These are phyloP conservation scores for Tetrastigma voinierianum DNA, from an alignment of 164 flowering plant species.

Conservation along the genomic window DNA sequence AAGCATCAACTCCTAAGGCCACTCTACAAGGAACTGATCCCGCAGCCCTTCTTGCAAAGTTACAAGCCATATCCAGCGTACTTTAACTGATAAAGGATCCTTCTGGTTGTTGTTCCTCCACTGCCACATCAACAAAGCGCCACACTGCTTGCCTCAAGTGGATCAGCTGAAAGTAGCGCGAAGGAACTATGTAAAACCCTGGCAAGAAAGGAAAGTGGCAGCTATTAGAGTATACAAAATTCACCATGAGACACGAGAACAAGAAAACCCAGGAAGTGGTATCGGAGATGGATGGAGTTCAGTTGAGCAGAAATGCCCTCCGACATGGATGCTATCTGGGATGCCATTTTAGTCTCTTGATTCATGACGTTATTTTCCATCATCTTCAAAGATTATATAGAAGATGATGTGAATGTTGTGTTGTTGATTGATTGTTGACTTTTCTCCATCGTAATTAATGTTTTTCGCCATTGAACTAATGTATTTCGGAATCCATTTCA, in stretches of 20 bases:
- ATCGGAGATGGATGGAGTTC: conserved; percentile 45
- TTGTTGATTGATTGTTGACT: no score
- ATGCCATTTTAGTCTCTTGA: conserved; percentile 53
- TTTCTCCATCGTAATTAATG: no score
- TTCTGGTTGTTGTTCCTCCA: neutral
- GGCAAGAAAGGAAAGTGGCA: conserved; percentile 24
- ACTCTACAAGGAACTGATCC: conserved; percentile 41
- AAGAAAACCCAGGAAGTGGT: conserved; percentile 32
- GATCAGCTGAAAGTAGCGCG: neutral
- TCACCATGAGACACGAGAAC: conserved; percentile 20
- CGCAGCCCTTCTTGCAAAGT: conserved; percentile 71
- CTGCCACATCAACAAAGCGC: conserved; percentile 11
- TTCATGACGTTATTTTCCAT: conserved; percentile 19
- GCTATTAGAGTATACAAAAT: conserved; percentile 23
- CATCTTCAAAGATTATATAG: no score
- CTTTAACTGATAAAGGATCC: conserved; percentile 13
- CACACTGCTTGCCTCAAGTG: neutral
- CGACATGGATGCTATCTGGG: conserved; percentile 82
- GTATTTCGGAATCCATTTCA: no score
- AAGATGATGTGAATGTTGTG: no score
- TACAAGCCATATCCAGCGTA: conserved; percentile 46
- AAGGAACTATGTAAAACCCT: conserved; percentile 5
- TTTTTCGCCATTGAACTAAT: no score
- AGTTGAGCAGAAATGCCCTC: conserved; percentile 76
- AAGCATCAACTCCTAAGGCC: conserved; percentile 64